Evolutionary conservation across 1,284 basidiomycete genomes (phyloP).

Genomic region (Blastosporella zonata): DNA sequence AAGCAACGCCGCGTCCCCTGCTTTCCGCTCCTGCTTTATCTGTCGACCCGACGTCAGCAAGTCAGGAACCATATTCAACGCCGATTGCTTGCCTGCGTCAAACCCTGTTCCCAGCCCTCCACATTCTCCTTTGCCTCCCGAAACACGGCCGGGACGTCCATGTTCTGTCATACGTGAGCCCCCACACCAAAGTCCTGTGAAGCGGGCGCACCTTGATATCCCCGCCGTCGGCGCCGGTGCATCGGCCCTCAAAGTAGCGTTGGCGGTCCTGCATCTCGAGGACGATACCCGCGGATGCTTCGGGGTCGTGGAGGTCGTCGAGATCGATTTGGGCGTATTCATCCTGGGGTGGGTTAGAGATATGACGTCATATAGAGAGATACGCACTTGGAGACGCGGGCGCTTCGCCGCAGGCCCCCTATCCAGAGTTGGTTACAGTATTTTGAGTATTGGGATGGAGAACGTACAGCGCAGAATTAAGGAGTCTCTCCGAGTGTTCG

Average conservation of each 20-base stretch:
- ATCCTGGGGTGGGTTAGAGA: conserved; percentile 29
- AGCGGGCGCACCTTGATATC: not conserved
- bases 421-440: not conserved
- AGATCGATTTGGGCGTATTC: conserved; percentile 78
- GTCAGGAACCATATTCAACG: not conserved
- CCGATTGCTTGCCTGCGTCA: conserved; percentile 24
- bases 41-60: conserved; percentile 19
- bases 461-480: conserved; percentile 73
- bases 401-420: conserved; percentile 67
- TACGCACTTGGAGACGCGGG: conserved; percentile 45
- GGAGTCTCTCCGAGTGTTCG: conserved; percentile 88
- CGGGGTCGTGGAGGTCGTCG: conserved; percentile 78
- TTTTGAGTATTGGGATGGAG: not conserved
- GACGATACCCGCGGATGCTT: conserved; percentile 63
- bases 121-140: conserved; percentile 45
- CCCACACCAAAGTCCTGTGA: conserved; percentile 24
- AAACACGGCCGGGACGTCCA: conserved; percentile 37
- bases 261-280: conserved; percentile 83
- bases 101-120: conserved; percentile 53
- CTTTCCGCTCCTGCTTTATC: conserved; percentile 64
- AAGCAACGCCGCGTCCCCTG: conserved; percentile 63
- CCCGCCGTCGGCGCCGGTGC: conserved; percentile 34
- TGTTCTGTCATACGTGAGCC: conserved; percentile 29
- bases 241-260: conserved; percentile 67
- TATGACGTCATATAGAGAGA: not conserved